phyloP scores from a whole-genome alignment of 2,329 filamentous ascomycete species.

The Geoglossum cookeanum region DNA sequence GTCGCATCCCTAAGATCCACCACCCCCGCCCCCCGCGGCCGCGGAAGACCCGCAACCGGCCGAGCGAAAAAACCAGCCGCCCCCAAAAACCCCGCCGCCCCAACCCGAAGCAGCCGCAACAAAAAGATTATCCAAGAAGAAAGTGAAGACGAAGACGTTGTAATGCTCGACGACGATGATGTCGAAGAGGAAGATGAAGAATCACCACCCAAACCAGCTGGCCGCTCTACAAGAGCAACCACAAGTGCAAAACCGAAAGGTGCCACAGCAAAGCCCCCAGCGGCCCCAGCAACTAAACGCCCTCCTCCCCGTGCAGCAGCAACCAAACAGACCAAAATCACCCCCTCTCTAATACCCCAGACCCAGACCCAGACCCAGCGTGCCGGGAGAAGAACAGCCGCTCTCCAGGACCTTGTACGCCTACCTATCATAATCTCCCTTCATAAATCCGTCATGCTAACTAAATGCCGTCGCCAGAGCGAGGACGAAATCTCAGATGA shows the following conservation, averaged over 20 bases:
- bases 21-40: slow-evolving; percentile 12
- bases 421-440: not conserved
- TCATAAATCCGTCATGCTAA: not conserved
- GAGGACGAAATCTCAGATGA: slow-evolving; percentile 47
- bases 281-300: slow-evolving; percentile 10
- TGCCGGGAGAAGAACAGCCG: slow-evolving; percentile 17
- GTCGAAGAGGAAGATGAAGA: slow-evolving; percentile 24
- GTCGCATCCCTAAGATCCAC: slow-evolving; percentile 11
- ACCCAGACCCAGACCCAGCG: slow-evolving; percentile 24
- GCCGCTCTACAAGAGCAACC: slow-evolving; percentile 12
- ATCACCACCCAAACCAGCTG: slow-evolving; percentile 19
- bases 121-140: slow-evolving; percentile 14
- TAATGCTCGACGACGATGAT: slow-evolving; percentile 35
- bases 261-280: slow-evolving; percentile 10
- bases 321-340: slow-evolving; percentile 28
- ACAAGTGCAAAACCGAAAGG: slow-evolving; percentile 11
- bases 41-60: slow-evolving; percentile 6
- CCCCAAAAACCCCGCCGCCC: slow-evolving; percentile 17
- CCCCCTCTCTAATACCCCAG: slow-evolving; percentile 25
- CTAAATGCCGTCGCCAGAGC: slow-evolving; percentile 22
- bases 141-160: slow-evolving; percentile 27
- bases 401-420: not conserved
- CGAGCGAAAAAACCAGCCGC: slow-evolving; percentile 19
- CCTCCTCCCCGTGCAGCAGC: slow-evolving; percentile 11
- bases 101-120: slow-evolving; percentile 9